A percentile compares a stretch with the other conserved stretches of the same genome.
Evolutionary conservation across 176 grass and related monocot genomes (phyloP).

Genomic region (Ananas comosus): DNA sequence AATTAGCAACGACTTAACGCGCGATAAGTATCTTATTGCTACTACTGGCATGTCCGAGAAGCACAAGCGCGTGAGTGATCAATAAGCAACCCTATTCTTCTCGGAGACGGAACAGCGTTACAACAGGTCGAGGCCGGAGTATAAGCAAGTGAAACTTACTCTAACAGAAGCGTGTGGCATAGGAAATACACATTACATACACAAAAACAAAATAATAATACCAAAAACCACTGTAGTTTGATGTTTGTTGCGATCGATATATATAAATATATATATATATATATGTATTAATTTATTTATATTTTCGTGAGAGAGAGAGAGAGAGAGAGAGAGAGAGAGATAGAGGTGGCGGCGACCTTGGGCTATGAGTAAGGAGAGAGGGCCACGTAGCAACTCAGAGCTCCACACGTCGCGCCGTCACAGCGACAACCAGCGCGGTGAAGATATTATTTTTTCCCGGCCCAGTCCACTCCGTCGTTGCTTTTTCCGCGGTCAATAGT

Average conservation of each 20-base stretch:
- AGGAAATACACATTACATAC: too few species aligned
- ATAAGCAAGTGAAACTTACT: not conserved
- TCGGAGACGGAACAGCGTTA: not conserved
- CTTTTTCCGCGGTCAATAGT: too few species aligned
- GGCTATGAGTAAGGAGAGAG: constrained; percentile 27
- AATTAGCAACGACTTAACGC: not conserved
- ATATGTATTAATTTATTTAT: too few species aligned
- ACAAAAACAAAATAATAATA: not conserved
- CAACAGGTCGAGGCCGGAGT: not conserved
- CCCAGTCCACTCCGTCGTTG: too few species aligned
- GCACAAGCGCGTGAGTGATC: too few species aligned
- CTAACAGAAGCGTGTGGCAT: too few species aligned
- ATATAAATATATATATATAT: constrained; percentile 20
- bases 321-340: constrained; percentile 6
- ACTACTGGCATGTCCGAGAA: too few species aligned
- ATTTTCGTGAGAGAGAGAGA: constrained; percentile 16
- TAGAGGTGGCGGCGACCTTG: not conserved
- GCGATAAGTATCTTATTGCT: not conserved
- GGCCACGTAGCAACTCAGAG: constrained; percentile 44
- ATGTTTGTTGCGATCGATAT: constrained; percentile 6
- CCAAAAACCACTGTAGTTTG: constrained; percentile 11
- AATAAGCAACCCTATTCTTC: too few species aligned
- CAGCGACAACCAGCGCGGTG: too few species aligned
- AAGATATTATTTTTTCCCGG: too few species aligned
- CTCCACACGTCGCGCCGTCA: constrained; percentile 31